Conservation (phyloP, 805 yeast genomes). For the Starmerella apis region DNA sequence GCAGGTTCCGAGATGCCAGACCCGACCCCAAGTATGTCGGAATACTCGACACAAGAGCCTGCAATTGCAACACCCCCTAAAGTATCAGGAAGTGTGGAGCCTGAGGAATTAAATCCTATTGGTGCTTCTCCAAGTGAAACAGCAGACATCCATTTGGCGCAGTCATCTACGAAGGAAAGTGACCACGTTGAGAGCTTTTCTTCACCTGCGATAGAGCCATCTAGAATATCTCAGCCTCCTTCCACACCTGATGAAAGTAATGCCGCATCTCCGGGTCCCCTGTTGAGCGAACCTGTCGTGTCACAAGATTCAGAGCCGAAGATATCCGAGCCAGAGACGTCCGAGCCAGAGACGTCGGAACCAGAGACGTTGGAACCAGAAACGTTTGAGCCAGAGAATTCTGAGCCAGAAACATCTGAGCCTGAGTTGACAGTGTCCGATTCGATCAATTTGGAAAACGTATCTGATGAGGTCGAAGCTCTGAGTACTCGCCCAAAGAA, state of each 20-base stretch:
- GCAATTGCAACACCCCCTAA: neutral
- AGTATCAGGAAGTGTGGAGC: neutral
- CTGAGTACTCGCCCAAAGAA: neutral
- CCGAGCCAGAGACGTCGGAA: neutral
- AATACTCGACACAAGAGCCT: neutral
- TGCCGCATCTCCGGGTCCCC: neutral
- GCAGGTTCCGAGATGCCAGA: slow-evolving; percentile 3
- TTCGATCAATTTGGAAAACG: no score
- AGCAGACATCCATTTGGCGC: neutral
- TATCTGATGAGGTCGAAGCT: no score
- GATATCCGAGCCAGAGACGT: neutral
- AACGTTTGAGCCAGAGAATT: neutral
- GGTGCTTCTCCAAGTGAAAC: neutral
- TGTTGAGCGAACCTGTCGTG: neutral
- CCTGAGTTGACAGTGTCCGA: neutral
- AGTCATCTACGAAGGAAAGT: neutral
- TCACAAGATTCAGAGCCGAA: neutral
- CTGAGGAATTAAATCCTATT: neutral
- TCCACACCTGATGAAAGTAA: neutral
- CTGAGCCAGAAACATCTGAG: neutral
- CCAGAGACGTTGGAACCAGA: neutral
- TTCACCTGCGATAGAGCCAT: neutral
- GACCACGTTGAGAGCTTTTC: neutral
- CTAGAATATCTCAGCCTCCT: neutral
- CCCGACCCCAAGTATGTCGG: neutral